phyloP scores from a whole-genome alignment of 352 stramenopile species.

The Phytophthora niederhauseri region DNA sequence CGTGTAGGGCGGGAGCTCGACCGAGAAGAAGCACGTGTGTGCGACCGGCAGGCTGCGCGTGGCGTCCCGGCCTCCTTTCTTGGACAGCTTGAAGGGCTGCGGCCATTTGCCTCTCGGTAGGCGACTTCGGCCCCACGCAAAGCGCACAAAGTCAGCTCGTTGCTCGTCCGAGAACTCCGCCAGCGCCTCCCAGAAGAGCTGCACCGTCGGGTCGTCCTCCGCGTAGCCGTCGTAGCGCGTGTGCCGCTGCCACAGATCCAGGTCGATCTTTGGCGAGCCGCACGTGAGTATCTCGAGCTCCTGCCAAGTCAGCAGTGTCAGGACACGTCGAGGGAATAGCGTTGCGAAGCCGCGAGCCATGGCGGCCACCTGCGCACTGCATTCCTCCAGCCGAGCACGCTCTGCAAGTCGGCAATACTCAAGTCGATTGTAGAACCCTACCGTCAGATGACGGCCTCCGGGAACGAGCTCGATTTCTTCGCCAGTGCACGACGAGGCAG shows the following conservation, averaged over 20 bases:
- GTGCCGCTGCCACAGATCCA: constrained; percentile 85
- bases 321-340: constrained; percentile 84
- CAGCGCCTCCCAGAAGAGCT: constrained; percentile 92
- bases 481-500: constrained; percentile 84
- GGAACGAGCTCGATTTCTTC: constrained; percentile 84
- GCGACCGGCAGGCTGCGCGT: constrained; percentile 89
- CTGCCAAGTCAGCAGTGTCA: constrained; percentile 90
- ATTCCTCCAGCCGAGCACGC: constrained; percentile 82
- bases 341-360: constrained; percentile 86
- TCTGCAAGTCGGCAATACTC: constrained; percentile 87
- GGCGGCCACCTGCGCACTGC: constrained; percentile 65
- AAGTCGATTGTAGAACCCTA: constrained; percentile 87
- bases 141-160: constrained; percentile 92
- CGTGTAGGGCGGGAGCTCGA: constrained; percentile 94
- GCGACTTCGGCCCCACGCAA: constrained; percentile 94
- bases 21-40: constrained; percentile 97
- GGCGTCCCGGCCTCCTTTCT: constrained; percentile 86
- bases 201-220: constrained; percentile 81
- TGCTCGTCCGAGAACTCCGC: constrained; percentile 89
- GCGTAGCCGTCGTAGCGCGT: constrained; percentile 91
- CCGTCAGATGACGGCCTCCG: constrained; percentile 61
- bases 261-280: constrained; percentile 91
- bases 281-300: constrained; percentile 93
- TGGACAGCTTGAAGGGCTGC: constrained; percentile 93
- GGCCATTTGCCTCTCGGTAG: constrained; percentile 90